A percentile compares a stretch with the other conserved stretches of the same genome.
These are phyloP conservation scores for Cordyceps javanica DNA, from an alignment of 2,329 filamentous ascomycete species.

Conservation along the genomic window DNA sequence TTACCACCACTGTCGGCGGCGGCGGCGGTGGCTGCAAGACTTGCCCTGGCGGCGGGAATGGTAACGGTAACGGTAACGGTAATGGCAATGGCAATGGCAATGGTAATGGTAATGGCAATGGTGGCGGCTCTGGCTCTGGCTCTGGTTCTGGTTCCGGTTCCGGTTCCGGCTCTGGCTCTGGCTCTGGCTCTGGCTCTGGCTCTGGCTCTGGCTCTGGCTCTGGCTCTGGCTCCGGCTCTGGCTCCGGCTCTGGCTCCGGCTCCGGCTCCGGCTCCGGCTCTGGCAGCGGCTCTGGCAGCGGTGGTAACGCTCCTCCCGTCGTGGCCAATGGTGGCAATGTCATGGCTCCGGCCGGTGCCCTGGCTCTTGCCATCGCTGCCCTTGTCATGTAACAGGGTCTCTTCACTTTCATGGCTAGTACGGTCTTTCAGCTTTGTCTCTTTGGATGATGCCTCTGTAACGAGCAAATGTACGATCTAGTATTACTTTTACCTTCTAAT, in stretches of 20 bases:
- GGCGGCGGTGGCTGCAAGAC: conserved; percentile 5
- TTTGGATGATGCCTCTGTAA: background rate
- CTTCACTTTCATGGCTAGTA: background rate
- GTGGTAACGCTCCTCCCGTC: background rate
- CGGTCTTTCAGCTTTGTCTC: background rate
- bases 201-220: background rate
- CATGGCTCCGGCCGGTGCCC: conserved; percentile 10
- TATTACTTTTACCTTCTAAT: conserved; percentile 5
- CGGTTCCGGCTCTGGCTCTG: background rate
- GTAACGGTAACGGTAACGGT: background rate
- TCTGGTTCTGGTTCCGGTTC: background rate
- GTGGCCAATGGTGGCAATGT: background rate
- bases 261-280: background rate
- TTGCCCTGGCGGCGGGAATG: background rate
- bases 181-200: background rate
- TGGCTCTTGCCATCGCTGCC: conserved; percentile 10
- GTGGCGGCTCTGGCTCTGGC: background rate
- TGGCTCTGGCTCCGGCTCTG: background rate
- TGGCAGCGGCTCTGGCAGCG: background rate
- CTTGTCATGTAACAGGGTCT: conserved; percentile 9
- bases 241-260: background rate
- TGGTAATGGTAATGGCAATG: background rate
- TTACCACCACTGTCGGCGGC: background rate
- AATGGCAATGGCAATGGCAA: background rate
- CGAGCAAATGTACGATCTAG: conserved; percentile 9